Conservation (phyloP, 2,329 filamentous ascomycete genomes). For the Hyphodiscus sp. region DNA sequence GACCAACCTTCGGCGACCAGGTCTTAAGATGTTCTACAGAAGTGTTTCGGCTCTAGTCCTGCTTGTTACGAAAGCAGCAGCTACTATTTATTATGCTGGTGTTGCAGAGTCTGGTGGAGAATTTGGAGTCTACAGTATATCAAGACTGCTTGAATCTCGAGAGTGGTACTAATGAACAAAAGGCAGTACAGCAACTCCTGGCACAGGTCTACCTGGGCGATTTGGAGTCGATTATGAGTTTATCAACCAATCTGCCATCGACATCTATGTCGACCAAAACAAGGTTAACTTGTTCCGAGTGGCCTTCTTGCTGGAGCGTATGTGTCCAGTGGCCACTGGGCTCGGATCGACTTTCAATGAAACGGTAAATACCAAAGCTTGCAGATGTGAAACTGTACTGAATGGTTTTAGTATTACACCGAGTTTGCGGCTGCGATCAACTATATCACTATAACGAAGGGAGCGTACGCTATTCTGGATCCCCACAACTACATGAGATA, state of each 20-base stretch:
- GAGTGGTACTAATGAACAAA: neutral
- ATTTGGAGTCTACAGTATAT: slow-evolving; percentile 38
- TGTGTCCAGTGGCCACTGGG: slow-evolving; percentile 40
- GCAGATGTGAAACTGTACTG: neutral
- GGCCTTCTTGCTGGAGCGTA: slow-evolving; percentile 44
- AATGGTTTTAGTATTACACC: slow-evolving; percentile 33
- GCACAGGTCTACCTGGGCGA: slow-evolving; percentile 41
- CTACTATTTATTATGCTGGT: slow-evolving; percentile 42
- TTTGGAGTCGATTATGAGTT: slow-evolving; percentile 46
- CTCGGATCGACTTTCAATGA: slow-evolving; percentile 44
- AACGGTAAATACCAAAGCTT: slow-evolving; percentile 26
- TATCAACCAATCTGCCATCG: slow-evolving; percentile 39
- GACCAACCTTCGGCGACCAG: neutral
- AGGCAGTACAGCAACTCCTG: slow-evolving; percentile 28
- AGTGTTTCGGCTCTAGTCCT: slow-evolving; percentile 8
- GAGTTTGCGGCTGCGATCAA: slow-evolving; percentile 41
- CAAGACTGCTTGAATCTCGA: neutral
- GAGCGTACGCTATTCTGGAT: slow-evolving; percentile 41
- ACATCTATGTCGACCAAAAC: slow-evolving; percentile 40
- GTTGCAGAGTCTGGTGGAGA: slow-evolving; percentile 42
- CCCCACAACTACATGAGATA: slow-evolving; percentile 50
- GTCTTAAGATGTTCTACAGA: slow-evolving; percentile 17
- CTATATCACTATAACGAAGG: slow-evolving; percentile 43
- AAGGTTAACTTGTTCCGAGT: slow-evolving; percentile 43
- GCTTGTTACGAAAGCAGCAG: slow-evolving; percentile 21